Percentiles rank a stretch among this genome's conserved stretches.
Evolutionary conservation across 371 early-diverging fungal species (phyloP).

Genomic region (Mortierella polycephala): DNA sequence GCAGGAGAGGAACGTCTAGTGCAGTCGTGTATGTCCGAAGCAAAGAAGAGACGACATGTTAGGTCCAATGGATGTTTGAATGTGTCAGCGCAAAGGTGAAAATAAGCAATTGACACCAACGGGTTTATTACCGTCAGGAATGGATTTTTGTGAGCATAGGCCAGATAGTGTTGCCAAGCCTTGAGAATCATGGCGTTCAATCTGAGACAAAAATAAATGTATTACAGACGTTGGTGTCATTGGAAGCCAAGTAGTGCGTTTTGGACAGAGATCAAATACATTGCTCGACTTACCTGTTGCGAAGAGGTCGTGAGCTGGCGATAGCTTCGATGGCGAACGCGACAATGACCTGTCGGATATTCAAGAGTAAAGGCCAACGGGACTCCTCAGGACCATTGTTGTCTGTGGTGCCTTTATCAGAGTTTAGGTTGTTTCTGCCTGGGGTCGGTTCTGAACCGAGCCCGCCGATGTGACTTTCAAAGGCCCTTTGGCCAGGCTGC

Average conservation of each 20-base stretch:
- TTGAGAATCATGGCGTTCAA: slow-evolving; percentile 8
- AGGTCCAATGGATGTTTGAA: neutral
- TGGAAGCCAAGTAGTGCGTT: neutral
- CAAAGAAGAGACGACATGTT: neutral
- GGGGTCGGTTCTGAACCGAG: neutral
- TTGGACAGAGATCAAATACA: neutral
- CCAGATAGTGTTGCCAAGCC: slow-evolving; percentile 21
- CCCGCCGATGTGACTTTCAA: slow-evolving; percentile 7
- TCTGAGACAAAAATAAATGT: neutral
- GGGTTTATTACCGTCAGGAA: slow-evolving; percentile 28
- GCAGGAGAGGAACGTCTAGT: slow-evolving; percentile 29
- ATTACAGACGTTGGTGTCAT: neutral
- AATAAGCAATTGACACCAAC: neutral
- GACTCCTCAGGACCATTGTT: neutral
- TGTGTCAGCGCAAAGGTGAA: neutral
- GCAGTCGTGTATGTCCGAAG: too few species aligned
- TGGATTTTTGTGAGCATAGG: slow-evolving; percentile 16
- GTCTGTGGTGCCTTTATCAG: neutral
- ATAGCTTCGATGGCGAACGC: slow-evolving; percentile 28
- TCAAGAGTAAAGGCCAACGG: slow-evolving; percentile 35
- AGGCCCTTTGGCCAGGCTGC: slow-evolving; percentile 17
- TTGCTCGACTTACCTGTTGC: slow-evolving; percentile 30
- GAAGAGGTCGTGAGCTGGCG: slow-evolving; percentile 24
- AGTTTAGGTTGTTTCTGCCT: neutral
- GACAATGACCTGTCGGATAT: slow-evolving; percentile 22